A percentile compares a stretch with the other conserved stretches of the same genome.
These are phyloP conservation scores for Alternaria solani DNA, from an alignment of 2,329 filamentous ascomycete species.

Conservation along the genomic window DNA sequence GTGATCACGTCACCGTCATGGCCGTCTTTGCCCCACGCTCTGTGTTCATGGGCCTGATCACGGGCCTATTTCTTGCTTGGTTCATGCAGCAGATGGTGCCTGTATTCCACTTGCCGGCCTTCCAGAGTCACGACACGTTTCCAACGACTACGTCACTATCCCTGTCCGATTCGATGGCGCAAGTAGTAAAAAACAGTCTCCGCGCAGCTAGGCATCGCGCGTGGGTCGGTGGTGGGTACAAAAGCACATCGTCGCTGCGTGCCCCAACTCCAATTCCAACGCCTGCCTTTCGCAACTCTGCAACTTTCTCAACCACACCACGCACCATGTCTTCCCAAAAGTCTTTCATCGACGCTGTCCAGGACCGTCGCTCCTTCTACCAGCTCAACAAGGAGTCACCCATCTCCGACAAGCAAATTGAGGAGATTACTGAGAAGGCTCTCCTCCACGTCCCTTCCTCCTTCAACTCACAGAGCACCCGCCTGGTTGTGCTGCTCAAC, in stretches of 20 bases:
- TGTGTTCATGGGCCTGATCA: constrained; percentile 33
- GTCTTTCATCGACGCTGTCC: constrained; percentile 69
- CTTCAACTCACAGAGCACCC: constrained; percentile 89
- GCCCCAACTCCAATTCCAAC: constrained; percentile 10
- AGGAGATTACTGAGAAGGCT: constrained; percentile 67
- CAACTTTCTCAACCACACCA: constrained; percentile 28
- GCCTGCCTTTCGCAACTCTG: constrained; percentile 9
- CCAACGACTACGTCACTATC: constrained; percentile 18
- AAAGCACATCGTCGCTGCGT: constrained; percentile 21
- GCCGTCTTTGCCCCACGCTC: constrained; percentile 23
- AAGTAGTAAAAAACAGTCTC: constrained; percentile 46
- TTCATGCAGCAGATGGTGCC: constrained; percentile 33
- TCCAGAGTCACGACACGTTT: constrained; percentile 10
- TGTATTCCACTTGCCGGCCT: constrained; percentile 27
- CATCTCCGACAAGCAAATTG: constrained; percentile 66
- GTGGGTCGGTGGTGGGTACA: constrained; percentile 26
- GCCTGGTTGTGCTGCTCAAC: constrained; percentile 79
- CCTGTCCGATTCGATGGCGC: constrained; percentile 35
- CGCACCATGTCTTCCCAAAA: constrained; percentile 50
- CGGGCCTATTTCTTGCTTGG: constrained; percentile 38
- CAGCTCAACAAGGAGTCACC: constrained; percentile 69
- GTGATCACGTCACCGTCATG: constrained; percentile 35
- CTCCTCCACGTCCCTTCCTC: constrained; percentile 76
- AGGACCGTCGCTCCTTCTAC: constrained; percentile 75
- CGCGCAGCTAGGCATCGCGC: constrained; percentile 36